Base-by-base conservation (phyloP, 495 filamentous ascomycete species). In the Ascobolus immersus region DNA sequence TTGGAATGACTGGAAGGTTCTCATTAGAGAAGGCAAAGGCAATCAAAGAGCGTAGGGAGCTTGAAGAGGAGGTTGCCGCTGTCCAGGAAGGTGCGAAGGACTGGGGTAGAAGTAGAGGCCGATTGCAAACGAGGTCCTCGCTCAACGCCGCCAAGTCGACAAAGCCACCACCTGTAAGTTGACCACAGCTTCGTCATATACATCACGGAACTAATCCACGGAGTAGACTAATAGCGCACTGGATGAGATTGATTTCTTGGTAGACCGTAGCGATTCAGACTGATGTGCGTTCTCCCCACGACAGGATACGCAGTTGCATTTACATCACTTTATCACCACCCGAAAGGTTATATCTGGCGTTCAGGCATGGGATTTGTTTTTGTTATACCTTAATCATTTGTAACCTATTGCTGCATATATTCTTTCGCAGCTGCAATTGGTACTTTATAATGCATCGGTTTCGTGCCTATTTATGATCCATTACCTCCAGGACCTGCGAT, bases 1-100 rank as follows among this genome's bases (percentile, higher is more conserved):
- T 67, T 17, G 89, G 86, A 3, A 91, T 96, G 74, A 67, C 64
- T 5, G 84, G 84, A 0, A 65, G 81, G 17, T 90, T 75, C 53
- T 89, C 78, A 1, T 58, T 70, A 39, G 69, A 78, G 21, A 90
- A 73, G 41, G 89, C 86, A 4, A 64, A 57, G 17, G 67, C 77
- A 55, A 92, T 93, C 45, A 81, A 76, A 44, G 80, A 86, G 49
- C 58, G 60, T 45, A 60, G 81, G 21, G 84, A 94, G 52, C 57
- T 94, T 24, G 59, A 65, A 45, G 72, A 64, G 1, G 84, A 96
- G 38, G 48, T 96, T 22, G 77, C 80, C 38, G 67, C 67, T 25
- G 76, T 91, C 35, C 68, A 77, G 50, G 65, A 77, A 46, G 77
- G 74, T 24, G 71, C 72, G 23, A 65, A 71, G 44, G 58, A 57